Evolutionary conservation across 1,139 yeast genomes (phyloP), one percentile per base, ranked within the genome.

Genomic region (Saccharomyces hybrid): DNA sequence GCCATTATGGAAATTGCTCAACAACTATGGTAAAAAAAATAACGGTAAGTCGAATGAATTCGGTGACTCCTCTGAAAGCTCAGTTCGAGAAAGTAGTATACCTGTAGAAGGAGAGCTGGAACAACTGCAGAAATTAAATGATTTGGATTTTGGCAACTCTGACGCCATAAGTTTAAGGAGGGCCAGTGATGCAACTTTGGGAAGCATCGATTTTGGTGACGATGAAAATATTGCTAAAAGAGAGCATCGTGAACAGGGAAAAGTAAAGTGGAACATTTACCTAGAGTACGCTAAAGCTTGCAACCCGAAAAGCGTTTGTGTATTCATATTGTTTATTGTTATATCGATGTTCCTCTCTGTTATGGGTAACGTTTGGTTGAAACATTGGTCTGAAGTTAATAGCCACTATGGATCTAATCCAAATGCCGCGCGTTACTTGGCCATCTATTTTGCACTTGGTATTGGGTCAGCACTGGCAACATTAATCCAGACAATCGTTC

Each of bases 371-470:
- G 80, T 93, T 52, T 93, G 99, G 99, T 81, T 93, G 66, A 93
- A 93, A 70, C 91, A 89, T 69, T 95, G 99, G 99, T 89, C 98
- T 8, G 99, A 93, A 68, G 81, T 86, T 41, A 93, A 93, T 68
- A 78, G 90, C 3, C 74, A 71, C 49, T 69, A 74, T 48, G 95
- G 93, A 26, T 75, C 73, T 55, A 91, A 91, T 68, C 96, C 96
- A 2, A 69, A 83, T 57, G 82, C 87, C 32, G 75, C 75, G 51
- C 80, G 73, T 64, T 91, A 90, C 63, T 76, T 93, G 63, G 86
- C 89, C 41, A 75, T 88, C 50, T 93, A 93, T 69, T 82, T 88
- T 57, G 75, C 78, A 13, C 75, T 91, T 53, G 97, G 98, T 59
- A 68, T 89, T 51, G 77, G 81, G 9, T 79, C 95, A 2, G 76